Evolutionary conservation across 805 yeast species (phyloP).

Genomic region (Blastobotrys attinorum): DNA sequence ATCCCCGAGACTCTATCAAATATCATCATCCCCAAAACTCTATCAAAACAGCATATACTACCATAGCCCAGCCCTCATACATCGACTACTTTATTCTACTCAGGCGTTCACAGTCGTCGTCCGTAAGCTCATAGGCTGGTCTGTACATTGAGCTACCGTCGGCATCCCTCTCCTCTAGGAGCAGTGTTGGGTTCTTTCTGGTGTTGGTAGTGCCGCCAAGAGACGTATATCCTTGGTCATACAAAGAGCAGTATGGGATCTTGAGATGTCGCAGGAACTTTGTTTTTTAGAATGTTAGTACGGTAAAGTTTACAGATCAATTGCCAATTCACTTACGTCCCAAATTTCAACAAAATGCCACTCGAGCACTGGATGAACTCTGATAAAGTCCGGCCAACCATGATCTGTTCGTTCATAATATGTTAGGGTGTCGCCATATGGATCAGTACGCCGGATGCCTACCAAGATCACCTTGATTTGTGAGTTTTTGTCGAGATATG

Average conservation of each 20-base stretch:
- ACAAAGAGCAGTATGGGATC: slow-evolving; percentile 66
- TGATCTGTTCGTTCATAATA: slow-evolving; percentile 72
- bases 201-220: slow-evolving; percentile 76
- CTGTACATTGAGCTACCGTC: slow-evolving; percentile 44
- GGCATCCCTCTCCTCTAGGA: slow-evolving; percentile 15
- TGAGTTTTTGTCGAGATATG: slow-evolving; percentile 47
- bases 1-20: no score
- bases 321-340: slow-evolving; percentile 37
- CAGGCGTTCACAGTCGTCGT: slow-evolving; percentile 51
- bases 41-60: no score
- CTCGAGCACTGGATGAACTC: slow-evolving; percentile 82
- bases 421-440: slow-evolving; percentile 55
- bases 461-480: slow-evolving; percentile 68
- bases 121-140: slow-evolving; percentile 39
- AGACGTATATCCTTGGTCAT: slow-evolving; percentile 82
- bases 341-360: slow-evolving; percentile 84
- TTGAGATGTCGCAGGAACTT: slow-evolving; percentile 48
- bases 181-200: slow-evolving; percentile 56
- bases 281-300: not conserved
- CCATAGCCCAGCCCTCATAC: no score
- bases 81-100: slow-evolving; percentile 22
- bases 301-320: no score
- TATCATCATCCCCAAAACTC: no score
- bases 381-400: slow-evolving; percentile 81
- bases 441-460: slow-evolving; percentile 85